Base-by-base conservation (phyloP, 306 rosid species). In the Sesbania bispinosa region DNA sequence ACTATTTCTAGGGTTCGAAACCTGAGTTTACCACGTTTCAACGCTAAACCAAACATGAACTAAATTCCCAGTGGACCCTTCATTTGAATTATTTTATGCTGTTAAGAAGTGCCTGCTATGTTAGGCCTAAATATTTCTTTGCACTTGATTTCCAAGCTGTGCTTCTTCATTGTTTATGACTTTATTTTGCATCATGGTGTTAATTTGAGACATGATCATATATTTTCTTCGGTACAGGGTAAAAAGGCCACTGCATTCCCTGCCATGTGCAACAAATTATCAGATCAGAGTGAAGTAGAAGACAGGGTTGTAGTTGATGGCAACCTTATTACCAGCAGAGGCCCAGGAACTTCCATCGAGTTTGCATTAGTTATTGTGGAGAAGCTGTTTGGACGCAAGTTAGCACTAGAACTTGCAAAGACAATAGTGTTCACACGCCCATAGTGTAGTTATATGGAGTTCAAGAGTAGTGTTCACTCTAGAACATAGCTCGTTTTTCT, bases 231-330 rank as follows among this genome's bases (percentile, higher is more conserved):
- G 15, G 48, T 33, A 23, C 88, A 92, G 98, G 90, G 80, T 4
- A 89, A 88, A 66, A 92, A 85, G 79, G 98, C 96, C 21, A 92
- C 98, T 10, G 86, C 89, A 4, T 92, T 89, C 83, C 98, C 98
- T 19, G 86, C 90, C 41, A 0, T 89, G 81, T 70, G 85, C 55
- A 70, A 48, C 64, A 92, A 88, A 86, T 83, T 92, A 48, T 87
- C 90, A 3, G 98, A 92, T 79, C 85, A 79, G 73, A 86, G 94
- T 57, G 94, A 81, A 77, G 77, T 50, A 10, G 95, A 89, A 58
- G 89, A 86, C 88, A 70, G 98, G 79, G 96, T 92, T 60, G 83
- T 92, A 41, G 84, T 92, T 18, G 96, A 92, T 63, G 95, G 92
- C 38, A 89, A 88, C 76, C 92, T 89, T 79, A 80, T 92, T 61